These are phyloP conservation scores for Backusella westeae DNA, from an alignment of 192 early-diverging fungal species.

Conservation along the genomic window DNA sequence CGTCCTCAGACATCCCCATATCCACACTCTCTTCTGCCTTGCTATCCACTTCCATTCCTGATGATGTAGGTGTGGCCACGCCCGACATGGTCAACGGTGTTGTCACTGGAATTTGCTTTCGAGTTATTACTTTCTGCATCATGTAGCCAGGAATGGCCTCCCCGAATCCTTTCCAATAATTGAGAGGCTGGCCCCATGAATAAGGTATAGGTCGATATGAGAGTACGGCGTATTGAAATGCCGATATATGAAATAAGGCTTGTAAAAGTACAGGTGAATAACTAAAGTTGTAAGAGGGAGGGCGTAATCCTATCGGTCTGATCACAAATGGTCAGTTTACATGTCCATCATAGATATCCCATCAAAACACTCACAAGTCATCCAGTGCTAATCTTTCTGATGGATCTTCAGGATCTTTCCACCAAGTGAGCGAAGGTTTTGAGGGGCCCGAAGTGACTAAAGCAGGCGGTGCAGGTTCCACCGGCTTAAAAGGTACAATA, in stretches of 20 bases:
- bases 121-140: background rate
- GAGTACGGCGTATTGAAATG: slow-evolving; percentile 33
- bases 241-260: slow-evolving; percentile 41
- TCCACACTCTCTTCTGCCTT: background rate
- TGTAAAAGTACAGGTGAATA: slow-evolving; percentile 35
- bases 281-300: slow-evolving; percentile 20
- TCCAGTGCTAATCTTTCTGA: slow-evolving; percentile 1
- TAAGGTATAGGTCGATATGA: slow-evolving; percentile 29
- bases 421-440: slow-evolving; percentile 18
- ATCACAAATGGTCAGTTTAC: background rate
- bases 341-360: background rate
- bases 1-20: background rate
- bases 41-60: background rate
- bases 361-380: slow-evolving; percentile 12
- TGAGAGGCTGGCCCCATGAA: slow-evolving; percentile 30
- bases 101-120: background rate
- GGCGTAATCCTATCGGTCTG: slow-evolving; percentile 38
- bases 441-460: background rate
- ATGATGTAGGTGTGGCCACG: background rate
- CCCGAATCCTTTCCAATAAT: slow-evolving; percentile 43
- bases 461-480: background rate
- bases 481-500: slow-evolving; percentile 14
- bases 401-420: slow-evolving; percentile 28
- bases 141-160: slow-evolving; percentile 12
- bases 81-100: background rate